These are phyloP conservation scores for Cryptosporidium felis DNA, from an alignment of 169 alveolate genomes.

Conservation along the genomic window DNA sequence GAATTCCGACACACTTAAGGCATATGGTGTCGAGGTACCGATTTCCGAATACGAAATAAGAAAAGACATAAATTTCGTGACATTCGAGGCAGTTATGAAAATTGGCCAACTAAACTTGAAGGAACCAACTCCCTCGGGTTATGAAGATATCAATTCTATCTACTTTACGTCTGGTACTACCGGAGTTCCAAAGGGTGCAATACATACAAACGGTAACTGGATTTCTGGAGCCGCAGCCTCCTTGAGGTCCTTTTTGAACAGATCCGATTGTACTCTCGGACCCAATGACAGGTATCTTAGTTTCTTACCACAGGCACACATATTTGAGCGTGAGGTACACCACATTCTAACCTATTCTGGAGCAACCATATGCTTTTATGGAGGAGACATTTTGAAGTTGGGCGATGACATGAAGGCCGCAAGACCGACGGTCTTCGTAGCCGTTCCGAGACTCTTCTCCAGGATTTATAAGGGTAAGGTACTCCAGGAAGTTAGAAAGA, in stretches of 20 bases:
- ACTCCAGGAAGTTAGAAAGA: slow-evolving; percentile 69
- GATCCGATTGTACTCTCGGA: slow-evolving; percentile 73
- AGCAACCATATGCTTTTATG: slow-evolving; percentile 85
- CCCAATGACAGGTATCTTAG: slow-evolving; percentile 87
- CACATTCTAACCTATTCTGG: slow-evolving; percentile 77
- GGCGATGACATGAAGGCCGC: slow-evolving; percentile 89
- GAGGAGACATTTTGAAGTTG: slow-evolving; percentile 89
- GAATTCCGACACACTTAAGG: slow-evolving; percentile 33
- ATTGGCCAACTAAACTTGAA: slow-evolving; percentile 72
- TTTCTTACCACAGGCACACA: slow-evolving; percentile 95
- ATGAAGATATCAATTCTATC: slow-evolving; percentile 85
- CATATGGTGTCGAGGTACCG: slow-evolving; percentile 53
- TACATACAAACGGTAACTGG: slow-evolving; percentile 89
- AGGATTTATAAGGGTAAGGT: slow-evolving; percentile 87
- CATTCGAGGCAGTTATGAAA: slow-evolving; percentile 58
- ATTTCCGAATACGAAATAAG: slow-evolving; percentile 50
- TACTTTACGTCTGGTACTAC: slow-evolving; percentile 98
- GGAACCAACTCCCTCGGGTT: slow-evolving; percentile 78
- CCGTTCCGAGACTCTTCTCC: slow-evolving; percentile 94
- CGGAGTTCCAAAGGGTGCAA: slow-evolving; percentile 97
- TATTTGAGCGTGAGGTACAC: slow-evolving; percentile 90
- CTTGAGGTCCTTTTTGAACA: slow-evolving; percentile 75
- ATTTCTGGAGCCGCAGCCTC: slow-evolving; percentile 78
- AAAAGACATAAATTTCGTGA: slow-evolving; percentile 21
- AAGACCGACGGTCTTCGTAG: slow-evolving; percentile 92